Evolutionary conservation across 2,329 filamentous ascomycete genomes (phyloP).

Genomic region (Paracorniculantispora psalliotae): DNA sequence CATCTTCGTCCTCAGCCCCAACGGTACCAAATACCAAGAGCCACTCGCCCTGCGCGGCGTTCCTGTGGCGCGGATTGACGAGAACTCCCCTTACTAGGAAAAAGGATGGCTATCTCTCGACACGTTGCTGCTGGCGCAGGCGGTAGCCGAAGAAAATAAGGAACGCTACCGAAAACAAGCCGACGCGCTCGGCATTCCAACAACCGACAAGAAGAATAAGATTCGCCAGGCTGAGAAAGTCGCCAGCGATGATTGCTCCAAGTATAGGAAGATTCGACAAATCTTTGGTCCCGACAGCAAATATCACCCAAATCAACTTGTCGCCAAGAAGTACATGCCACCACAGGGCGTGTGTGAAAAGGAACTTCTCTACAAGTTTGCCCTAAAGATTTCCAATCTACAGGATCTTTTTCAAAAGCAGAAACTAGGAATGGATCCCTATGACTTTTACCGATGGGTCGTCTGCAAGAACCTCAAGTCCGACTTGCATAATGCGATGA

Average conservation of each 20-base stretch:
- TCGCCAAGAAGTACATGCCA: slow-evolving; percentile 29
- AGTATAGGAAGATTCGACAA: slow-evolving; percentile 29
- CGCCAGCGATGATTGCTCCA: slow-evolving; percentile 28
- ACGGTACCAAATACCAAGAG: slow-evolving; percentile 21
- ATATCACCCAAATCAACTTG: slow-evolving; percentile 35
- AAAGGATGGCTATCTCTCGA: slow-evolving; percentile 27
- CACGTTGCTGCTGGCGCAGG: slow-evolving; percentile 23
- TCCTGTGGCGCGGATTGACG: slow-evolving; percentile 25
- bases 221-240: slow-evolving; percentile 19
- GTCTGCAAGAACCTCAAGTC: slow-evolving; percentile 1
- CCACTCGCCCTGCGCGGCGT: slow-evolving; percentile 24
- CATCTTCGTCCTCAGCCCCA: slow-evolving; percentile 19
- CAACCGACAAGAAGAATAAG: slow-evolving; percentile 6
- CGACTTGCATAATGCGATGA: neutral
- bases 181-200: neutral
- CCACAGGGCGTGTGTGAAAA: slow-evolving; percentile 27
- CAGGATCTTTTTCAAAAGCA: slow-evolving; percentile 20
- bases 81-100: slow-evolving; percentile 28
- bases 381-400: slow-evolving; percentile 29
- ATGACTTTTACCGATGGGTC: slow-evolving; percentile 31
- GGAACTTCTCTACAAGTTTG: slow-evolving; percentile 32
- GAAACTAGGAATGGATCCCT: slow-evolving; percentile 31
- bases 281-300: slow-evolving; percentile 26
- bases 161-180: neutral
- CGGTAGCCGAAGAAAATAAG: slow-evolving; percentile 20